Conservation (phyloP, 331 rosid species). For the Malus hybrid region DNA sequence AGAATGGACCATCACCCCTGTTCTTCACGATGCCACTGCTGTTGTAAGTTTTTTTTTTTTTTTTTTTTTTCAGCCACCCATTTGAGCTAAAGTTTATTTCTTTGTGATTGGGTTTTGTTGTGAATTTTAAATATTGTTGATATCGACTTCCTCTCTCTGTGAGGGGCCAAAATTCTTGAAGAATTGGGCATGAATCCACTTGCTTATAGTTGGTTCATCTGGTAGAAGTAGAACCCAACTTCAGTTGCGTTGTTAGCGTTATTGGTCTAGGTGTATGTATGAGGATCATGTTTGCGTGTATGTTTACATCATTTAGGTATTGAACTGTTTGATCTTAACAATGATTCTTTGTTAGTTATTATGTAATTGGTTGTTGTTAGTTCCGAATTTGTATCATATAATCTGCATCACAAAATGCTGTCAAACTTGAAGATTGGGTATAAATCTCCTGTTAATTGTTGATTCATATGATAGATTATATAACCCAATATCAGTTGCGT, state of each 20-base stretch:
- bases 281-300: no score
- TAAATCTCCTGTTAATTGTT: neutral
- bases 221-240: neutral
- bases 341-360: no score
- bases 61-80: neutral
- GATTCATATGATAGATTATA: neutral
- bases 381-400: no score
- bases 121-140: neutral
- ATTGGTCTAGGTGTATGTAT: neutral
- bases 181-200: neutral
- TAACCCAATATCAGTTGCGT: neutral
- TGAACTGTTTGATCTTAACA: no score
- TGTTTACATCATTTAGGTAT: no score
- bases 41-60: slow-evolving; percentile 60
- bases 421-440: no score
- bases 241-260: neutral
- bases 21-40: slow-evolving; percentile 64
- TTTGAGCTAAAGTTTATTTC: neutral
- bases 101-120: neutral
- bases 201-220: neutral
- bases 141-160: neutral
- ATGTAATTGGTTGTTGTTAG: no score
- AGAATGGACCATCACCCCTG: slow-evolving; percentile 76
- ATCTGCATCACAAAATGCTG: no score
- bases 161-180: neutral